Base-by-base conservation (phyloP, 1,284 basidiomycete genomes). In the Mycosarcoma mackinlayi region DNA sequence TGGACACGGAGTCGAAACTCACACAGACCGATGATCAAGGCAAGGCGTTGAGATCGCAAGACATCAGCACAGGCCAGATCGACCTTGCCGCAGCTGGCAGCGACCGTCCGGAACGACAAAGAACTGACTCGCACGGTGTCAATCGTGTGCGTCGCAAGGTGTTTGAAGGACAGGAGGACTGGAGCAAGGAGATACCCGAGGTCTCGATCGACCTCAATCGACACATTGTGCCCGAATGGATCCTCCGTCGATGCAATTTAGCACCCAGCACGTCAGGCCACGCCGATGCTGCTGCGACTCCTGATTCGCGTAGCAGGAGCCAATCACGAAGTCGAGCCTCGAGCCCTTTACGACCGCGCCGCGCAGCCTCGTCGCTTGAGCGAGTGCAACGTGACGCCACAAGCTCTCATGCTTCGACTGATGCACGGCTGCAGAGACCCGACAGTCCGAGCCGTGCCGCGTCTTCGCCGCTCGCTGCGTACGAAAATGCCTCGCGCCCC, bases 181-280 rank as follows among this genome's bases (percentile, higher is more conserved):
- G 76, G 37, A 73, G 73, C 21, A 70, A 77, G 10, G 84, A 85
- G 62, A 83, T 85, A 11, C 84, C 84, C 2, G 84, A 98, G 83
- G 95, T 98, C 19, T 89, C 89, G 16, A 87, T 98, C 38, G 93
- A 95, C 77, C 89, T 89, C 71, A 98, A 98, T 81, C 88, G 92
- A 5, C 95, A 98, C 83, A 96, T 98, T 60, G 89, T 98, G 40
- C 96, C 95, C 1, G 89, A 94, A 69, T 97, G 93, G 91, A 87
- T 98, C 83, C 73, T 84, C 5, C 82, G 81, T 66, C 75, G 83
- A 30, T 78, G 76, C 61, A 75, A 71, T 25, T 49, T 61, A 10
- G 45, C 27, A 10, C 35, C 64, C 1, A 47, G 24, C 23, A 37
- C 47, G 4, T 28, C 31, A 11, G 52, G 45, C 1, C 47, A 50